A percentile compares a stretch with the other conserved stretches of the same genome.
Conservation (phyloP, 139 green algal genomes). For the Tetraselmis striata region DNA sequence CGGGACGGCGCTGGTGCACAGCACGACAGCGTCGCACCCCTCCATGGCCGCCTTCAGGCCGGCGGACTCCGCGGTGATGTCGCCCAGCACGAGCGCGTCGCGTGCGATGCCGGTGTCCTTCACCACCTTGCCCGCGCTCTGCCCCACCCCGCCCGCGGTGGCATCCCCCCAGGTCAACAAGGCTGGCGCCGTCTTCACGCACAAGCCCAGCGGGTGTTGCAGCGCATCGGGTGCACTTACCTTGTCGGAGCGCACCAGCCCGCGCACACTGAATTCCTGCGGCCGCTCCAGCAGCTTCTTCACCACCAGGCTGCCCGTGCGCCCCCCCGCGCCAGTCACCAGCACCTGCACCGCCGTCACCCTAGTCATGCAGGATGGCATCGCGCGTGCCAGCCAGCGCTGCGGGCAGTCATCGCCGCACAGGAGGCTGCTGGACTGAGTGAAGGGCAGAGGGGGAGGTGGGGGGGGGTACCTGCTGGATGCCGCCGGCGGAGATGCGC, state of each 20-base stretch:
- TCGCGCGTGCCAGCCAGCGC: no score
- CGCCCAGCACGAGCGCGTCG: constrained; percentile 29
- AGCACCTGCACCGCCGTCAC: constrained; percentile 53
- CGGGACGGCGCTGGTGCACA: constrained; percentile 41
- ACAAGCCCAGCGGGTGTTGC: no score
- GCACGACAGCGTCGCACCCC: constrained; percentile 40
- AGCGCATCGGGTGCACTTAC: no score
- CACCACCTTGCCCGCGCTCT: constrained; percentile 6
- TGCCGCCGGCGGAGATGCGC: no score
- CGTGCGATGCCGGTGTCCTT: constrained; percentile 9
- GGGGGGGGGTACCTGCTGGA: no score
- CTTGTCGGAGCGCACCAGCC: constrained; percentile 47
- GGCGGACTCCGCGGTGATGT: constrained; percentile 22
- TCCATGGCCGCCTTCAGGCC: constrained; percentile 21
- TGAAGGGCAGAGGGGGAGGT: no score
- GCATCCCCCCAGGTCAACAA: no score
- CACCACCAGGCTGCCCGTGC: constrained; percentile 55
- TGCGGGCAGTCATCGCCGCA: no score
- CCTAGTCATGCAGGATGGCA: no score
- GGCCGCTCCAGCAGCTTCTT: constrained; percentile 51
- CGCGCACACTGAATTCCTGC: constrained; percentile 29
- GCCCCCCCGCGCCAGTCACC: constrained; percentile 64
- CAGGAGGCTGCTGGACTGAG: no score
- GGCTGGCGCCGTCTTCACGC: no score
- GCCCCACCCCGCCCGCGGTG: no score